Evolutionary conservation across 2,329 filamentous ascomycete species (phyloP).

Genomic region (Hypomyces rosellus): DNA sequence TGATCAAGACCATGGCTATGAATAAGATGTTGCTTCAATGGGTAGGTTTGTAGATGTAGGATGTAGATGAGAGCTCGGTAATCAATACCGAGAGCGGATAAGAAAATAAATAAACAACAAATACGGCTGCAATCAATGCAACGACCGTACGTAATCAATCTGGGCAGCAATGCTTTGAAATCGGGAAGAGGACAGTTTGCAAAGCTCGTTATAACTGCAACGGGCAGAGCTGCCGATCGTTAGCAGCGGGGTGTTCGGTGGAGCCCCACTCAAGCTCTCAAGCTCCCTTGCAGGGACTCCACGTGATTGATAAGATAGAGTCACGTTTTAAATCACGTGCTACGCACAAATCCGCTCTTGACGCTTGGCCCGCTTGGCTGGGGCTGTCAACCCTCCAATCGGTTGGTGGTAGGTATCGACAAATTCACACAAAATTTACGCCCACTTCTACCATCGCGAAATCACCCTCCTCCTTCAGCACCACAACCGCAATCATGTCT

Average conservation of each 20-base stretch:
- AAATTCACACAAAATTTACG: conserved; percentile 37
- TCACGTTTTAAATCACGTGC: conserved; percentile 15
- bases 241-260: neutral
- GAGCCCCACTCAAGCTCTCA: neutral
- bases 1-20: conserved; percentile 49
- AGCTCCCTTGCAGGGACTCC: neutral
- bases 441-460: conserved; percentile 28
- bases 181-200: conserved; percentile 14
- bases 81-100: neutral
- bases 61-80: conserved; percentile 1
- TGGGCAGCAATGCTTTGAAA: conserved; percentile 9
- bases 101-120: neutral
- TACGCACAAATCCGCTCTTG: neutral
- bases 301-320: conserved; percentile 8
- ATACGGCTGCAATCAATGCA: neutral
- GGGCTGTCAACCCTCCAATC: conserved; percentile 34
- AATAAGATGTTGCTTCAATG: conserved; percentile 6
- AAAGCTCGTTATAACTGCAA: neutral
- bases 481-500: conserved; percentile 48
- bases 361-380: conserved; percentile 19
- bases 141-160: neutral
- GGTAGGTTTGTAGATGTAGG: neutral
- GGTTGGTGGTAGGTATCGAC: conserved; percentile 22
- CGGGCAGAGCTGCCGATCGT: too few relatives aligned
- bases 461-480: conserved; percentile 23